A percentile compares a stretch with the other conserved stretches of the same genome.
phyloP scores from a whole-genome alignment of 108 stramenopile species.

The Fragilariopsis cylindrus region DNA sequence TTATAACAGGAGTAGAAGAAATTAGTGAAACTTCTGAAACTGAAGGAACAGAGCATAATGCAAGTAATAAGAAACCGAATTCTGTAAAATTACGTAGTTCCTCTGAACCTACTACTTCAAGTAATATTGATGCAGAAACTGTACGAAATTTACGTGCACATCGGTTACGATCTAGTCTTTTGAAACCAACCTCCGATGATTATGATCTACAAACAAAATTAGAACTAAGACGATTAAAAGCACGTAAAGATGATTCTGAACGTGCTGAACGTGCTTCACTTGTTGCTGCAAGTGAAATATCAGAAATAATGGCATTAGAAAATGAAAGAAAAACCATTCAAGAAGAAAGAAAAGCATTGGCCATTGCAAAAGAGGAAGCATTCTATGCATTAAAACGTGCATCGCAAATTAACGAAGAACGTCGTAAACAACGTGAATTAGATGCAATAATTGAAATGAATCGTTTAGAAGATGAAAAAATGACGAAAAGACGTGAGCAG shows the following conservation, averaged over 20 bases:
- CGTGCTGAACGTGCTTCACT: background rate
- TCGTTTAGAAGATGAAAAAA: background rate
- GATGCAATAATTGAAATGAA: background rate
- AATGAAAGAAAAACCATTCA: background rate
- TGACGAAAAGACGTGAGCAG: background rate
- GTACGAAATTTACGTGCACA: background rate
- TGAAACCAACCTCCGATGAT: slow-evolving; percentile 8
- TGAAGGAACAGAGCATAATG: background rate
- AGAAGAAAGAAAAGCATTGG: background rate
- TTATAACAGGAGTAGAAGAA: background rate
- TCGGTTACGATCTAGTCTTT: background rate
- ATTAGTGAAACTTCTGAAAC: background rate
- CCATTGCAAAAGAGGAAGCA: background rate
- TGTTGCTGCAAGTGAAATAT: background rate
- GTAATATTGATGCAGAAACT: background rate
- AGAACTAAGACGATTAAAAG: background rate
- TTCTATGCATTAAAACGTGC: background rate
- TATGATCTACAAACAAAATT: slow-evolving; percentile 5
- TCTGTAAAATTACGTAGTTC: background rate
- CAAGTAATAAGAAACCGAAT: background rate
- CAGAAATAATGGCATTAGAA: background rate
- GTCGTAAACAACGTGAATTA: background rate
- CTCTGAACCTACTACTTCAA: background rate
- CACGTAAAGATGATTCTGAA: background rate
- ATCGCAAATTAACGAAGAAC: background rate